Evolutionary conservation across 2,329 filamentous ascomycete species (phyloP).

Genomic region (Sporothrix pseudoabietina): DNA sequence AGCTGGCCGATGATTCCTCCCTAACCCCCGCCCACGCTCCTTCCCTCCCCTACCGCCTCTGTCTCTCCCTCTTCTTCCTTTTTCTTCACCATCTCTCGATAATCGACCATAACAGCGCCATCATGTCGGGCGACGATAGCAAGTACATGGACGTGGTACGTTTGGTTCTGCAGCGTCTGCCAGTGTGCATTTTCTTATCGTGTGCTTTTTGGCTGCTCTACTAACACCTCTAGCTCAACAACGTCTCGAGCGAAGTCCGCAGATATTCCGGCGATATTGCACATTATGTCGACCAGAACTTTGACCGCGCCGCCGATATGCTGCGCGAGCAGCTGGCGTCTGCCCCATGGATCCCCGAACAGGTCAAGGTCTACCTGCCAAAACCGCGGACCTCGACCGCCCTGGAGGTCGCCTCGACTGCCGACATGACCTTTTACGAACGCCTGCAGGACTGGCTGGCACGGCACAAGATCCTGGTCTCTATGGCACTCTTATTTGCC

Average conservation of each 20-base stretch:
- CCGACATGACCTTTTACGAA: constrained; percentile 46
- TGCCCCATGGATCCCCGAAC: constrained; percentile 72
- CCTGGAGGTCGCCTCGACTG: constrained; percentile 41
- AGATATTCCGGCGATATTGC: constrained; percentile 73
- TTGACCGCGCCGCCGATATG: constrained; percentile 72
- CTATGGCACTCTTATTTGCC: constrained; percentile 69
- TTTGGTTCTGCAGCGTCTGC: neutral
- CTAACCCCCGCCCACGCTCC: constrained; percentile 1
- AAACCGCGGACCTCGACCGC: constrained; percentile 47
- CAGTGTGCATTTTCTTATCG: neutral
- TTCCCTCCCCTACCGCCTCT: constrained; percentile 18
- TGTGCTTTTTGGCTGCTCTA: neutral
- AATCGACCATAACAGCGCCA: neutral
- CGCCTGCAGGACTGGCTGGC: constrained; percentile 70
- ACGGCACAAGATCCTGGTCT: constrained; percentile 72
- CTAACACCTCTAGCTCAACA: constrained; percentile 49
- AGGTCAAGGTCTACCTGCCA: constrained; percentile 62
- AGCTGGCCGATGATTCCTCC: constrained; percentile 22
- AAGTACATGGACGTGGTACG: constrained; percentile 36
- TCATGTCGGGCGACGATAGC: constrained; percentile 36
- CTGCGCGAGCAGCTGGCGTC: constrained; percentile 70
- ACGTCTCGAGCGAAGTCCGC: constrained; percentile 64
- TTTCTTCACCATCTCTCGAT: neutral
- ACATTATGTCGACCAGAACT: constrained; percentile 76
- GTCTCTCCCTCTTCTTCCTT: neutral